Conservation (phyloP, 148 eudicot genomes). For the Salicornia ramosissima region DNA sequence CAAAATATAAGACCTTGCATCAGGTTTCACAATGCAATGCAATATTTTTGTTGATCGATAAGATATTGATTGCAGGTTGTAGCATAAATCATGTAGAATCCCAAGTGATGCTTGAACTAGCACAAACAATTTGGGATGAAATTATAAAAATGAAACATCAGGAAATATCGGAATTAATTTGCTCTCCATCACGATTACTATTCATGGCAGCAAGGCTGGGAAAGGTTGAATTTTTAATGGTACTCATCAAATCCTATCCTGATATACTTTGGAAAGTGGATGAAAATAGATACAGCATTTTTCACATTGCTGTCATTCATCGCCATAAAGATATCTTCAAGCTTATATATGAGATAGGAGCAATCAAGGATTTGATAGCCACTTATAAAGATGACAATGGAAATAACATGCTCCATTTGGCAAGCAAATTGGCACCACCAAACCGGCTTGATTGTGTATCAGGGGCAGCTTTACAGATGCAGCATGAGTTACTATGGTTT, state of each 20-base stretch:
- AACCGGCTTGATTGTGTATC: conserved; percentile 32
- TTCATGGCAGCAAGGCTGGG: conserved; percentile 34
- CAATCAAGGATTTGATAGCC: conserved; percentile 38
- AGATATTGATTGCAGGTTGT: background rate
- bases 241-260: conserved; percentile 36
- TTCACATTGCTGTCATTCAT: conserved; percentile 44
- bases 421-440: conserved; percentile 32
- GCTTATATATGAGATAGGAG: conserved; percentile 42
- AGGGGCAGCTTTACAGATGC: conserved; percentile 49
- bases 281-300: conserved; percentile 34
- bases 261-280: conserved; percentile 47
- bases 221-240: conserved; percentile 33
- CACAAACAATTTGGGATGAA: conserved; percentile 23
- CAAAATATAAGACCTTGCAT: background rate
- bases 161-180: conserved; percentile 22
- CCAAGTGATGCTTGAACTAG: conserved; percentile 13
- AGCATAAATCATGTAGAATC: conserved; percentile 2
- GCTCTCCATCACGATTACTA: conserved; percentile 23
- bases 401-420: conserved; percentile 47
- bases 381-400: conserved; percentile 30
- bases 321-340: conserved; percentile 48
- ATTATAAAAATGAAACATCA: conserved; percentile 19
- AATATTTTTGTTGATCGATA: background rate
- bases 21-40: background rate
- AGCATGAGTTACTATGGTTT: conserved; percentile 39